Evolutionary conservation across 495 filamentous ascomycete species (phyloP), one percentile per base, ranked within the genome.

Genomic region (Hapsidospora chrysogenum): DNA sequence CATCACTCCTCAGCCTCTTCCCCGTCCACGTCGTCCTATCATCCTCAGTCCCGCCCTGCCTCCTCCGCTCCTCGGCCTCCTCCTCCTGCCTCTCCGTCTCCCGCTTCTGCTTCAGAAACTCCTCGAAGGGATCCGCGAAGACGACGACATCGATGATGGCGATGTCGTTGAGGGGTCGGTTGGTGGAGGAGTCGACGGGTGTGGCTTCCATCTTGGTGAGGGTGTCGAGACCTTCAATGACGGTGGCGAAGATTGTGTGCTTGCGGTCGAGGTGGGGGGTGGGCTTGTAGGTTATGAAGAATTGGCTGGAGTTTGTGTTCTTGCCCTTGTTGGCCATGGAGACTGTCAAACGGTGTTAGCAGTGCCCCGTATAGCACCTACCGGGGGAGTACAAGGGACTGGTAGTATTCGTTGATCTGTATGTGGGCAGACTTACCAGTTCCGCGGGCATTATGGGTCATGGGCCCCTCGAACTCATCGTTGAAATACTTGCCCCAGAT

Each of bases 271-370:
- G 68, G 58, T 97, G 89, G 48, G 73, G 72, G 1, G 75, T 68
- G 1, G 78, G 65, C 14, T 79, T 75, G 52, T 96, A 96, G 2
- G 76, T 81, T 46, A 97, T 79, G 60, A 97, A 97, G 52, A 96
- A 97, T 58, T 97, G 89, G 37, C 69, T 78, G 22, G 78, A 83
- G 48, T 97, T 97, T 2, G 92, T 96, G 41, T 96, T 85, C 43
- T 93, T 93, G 18, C 89, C 89, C 45, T 97, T 97, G 46, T 97
- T 97, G 21, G 89, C 89, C 89, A 97, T 97, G 43, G 74, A 80
- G 9, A 96, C 43, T 26, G 19, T 20, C 13, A 6, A 17, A 4
- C 7, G 8, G 17, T 9, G 17, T 21, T 33, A n/a, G n/a, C n/a
- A n/a, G n/a, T n/a, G n/a, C n/a, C n/a, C n/a, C n/a, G n/a, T n/a